Conservation (phyloP, 352 stramenopile species). For the Phytophthora cryptogea region DNA sequence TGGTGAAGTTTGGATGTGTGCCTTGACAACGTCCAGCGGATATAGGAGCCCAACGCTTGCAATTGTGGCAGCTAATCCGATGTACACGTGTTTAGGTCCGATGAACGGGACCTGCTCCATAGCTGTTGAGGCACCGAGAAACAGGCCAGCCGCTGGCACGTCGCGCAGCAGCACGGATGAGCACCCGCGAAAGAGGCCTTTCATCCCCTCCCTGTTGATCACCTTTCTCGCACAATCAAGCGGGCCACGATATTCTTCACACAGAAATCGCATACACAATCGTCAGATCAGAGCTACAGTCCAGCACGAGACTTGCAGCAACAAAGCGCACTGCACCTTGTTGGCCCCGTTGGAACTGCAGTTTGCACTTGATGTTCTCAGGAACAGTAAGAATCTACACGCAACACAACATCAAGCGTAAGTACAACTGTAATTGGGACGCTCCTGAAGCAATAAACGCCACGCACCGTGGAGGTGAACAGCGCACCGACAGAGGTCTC, state of each 20-base stretch:
- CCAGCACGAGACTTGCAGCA: background rate
- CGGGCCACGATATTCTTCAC: conserved; percentile 62
- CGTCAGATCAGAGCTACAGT: background rate
- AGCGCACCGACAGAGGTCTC: conserved; percentile 83
- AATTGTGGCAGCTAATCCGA: conserved; percentile 47
- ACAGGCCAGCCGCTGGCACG: conserved; percentile 42
- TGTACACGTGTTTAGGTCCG: conserved; percentile 17
- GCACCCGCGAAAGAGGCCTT: conserved; percentile 78
- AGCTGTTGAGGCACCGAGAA: conserved; percentile 23
- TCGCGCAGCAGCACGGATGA: conserved; percentile 83
- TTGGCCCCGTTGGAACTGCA: conserved; percentile 76
- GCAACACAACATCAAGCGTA: too few species aligned
- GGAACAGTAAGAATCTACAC: conserved; percentile 80
- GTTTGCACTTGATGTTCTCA: conserved; percentile 88
- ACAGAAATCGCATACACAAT: background rate
- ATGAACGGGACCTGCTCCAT: too few species aligned
- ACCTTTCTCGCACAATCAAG: conserved; percentile 74
- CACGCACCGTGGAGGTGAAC: conserved; percentile 78
- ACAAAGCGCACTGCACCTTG: conserved; percentile 57
- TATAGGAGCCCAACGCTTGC: conserved; percentile 75
- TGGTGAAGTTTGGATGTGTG: conserved; percentile 60
- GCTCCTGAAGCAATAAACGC: background rate
- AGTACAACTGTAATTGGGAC: too few species aligned
- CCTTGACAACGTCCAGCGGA: conserved; percentile 78
- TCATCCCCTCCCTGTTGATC: conserved; percentile 57